Evolutionary conservation across 2,329 filamentous ascomycete genomes (phyloP).

Genomic region (Talaromyces pinophilus): DNA sequence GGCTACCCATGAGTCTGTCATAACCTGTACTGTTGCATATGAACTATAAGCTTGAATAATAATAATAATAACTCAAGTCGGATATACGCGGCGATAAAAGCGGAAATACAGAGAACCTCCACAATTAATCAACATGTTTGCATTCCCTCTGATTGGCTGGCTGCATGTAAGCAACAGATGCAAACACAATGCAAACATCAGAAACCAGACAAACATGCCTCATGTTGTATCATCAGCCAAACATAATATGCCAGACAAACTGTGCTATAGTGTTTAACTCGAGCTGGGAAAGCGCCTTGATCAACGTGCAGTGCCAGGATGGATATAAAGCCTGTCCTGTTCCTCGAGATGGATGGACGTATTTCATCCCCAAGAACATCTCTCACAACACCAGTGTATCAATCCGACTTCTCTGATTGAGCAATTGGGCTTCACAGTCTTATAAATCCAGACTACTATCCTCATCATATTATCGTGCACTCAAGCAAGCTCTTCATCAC

Average conservation of each 20-base stretch:
- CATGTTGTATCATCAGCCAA: neutral
- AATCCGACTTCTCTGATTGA: neutral
- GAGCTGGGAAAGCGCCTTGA: neutral
- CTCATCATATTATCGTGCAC: neutral
- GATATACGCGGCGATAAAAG: neutral
- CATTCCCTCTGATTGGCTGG: conserved; percentile 3
- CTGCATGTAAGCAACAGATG: neutral
- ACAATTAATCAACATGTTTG: neutral
- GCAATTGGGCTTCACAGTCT: neutral
- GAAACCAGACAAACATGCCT: neutral
- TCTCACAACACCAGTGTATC: neutral
- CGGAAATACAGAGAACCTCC: neutral
- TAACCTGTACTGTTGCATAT: no score
- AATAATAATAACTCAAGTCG: neutral
- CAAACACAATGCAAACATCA: conserved; percentile 7
- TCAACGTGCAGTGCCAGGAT: neutral
- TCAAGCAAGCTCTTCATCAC: neutral
- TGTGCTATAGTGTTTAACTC: neutral
- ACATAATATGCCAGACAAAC: neutral
- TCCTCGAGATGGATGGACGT: neutral
- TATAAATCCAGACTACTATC: neutral
- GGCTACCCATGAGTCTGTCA: no score
- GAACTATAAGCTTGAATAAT: no score
- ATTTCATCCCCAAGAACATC: neutral
- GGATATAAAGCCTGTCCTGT: neutral